A percentile compares a stretch with the other conserved stretches of the same genome.
Conservation (phyloP, 1,139 yeast species). For the Entelexis paramagnoliae region DNA sequence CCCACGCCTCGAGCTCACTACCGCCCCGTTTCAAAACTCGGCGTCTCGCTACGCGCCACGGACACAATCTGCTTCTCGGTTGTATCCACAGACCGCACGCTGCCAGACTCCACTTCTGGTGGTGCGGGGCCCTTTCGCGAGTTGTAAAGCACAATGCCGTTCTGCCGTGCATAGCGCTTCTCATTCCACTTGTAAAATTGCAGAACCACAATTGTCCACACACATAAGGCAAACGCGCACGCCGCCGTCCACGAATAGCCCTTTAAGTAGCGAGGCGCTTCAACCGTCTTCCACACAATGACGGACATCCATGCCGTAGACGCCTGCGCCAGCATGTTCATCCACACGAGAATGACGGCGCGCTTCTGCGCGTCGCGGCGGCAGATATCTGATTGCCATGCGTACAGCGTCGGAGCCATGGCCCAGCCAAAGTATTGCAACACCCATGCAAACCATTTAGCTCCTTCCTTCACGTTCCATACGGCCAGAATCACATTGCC, state of each 20-base stretch:
- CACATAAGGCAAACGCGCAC: conserved; percentile 14
- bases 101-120: background rate
- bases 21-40: background rate
- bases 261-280: conserved; percentile 42
- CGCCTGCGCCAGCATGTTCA: conserved; percentile 36
- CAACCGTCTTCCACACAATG: conserved; percentile 43
- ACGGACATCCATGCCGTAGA: conserved; percentile 37
- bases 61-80: background rate
- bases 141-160: conserved; percentile 19
- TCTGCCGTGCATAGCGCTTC: conserved; percentile 15
- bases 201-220: conserved; percentile 13
- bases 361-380: conserved; percentile 35
- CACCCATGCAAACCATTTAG: conserved; percentile 42
- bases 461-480: conserved; percentile 40
- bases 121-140: conserved; percentile 13
- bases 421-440: conserved; percentile 40
- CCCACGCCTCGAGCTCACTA: background rate
- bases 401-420: conserved; percentile 36
- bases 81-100: background rate
- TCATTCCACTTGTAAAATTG: conserved; percentile 16
- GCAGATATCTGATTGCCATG: conserved; percentile 37
- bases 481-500: conserved; percentile 40
- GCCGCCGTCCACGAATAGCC: conserved; percentile 37
- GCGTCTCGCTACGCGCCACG: background rate
- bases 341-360: conserved; percentile 33